Conservation (phyloP, 129 eudicot species). For the Flaveria ramosissima region DNA sequence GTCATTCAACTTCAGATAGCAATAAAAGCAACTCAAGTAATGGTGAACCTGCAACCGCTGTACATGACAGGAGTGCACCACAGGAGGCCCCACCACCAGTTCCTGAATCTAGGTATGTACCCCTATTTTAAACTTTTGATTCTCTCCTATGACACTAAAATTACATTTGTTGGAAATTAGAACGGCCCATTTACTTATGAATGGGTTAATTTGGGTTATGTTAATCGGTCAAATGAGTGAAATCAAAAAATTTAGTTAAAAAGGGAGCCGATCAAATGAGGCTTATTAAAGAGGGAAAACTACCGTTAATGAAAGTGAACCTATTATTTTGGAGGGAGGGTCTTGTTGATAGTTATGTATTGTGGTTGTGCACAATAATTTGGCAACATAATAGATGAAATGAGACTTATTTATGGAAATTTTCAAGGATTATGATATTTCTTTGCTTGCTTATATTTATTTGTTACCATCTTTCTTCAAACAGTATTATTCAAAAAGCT, state of each 20-base stretch:
- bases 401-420: not conserved
- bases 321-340: not conserved
- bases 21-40: slow-evolving; percentile 50
- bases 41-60: slow-evolving; percentile 50
- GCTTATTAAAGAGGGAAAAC: not conserved
- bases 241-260: not conserved
- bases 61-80: slow-evolving; percentile 50
- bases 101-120: slow-evolving; percentile 78
- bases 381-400: not conserved
- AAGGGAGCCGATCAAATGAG: not conserved
- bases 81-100: slow-evolving; percentile 46
- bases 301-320: not conserved
- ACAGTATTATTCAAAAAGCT: slow-evolving; percentile 84
- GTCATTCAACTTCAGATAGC: slow-evolving; percentile 43
- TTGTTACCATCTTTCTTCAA: slow-evolving; percentile 17
- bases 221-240: slow-evolving; percentile 1
- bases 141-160: slow-evolving; percentile 14
- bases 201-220: not conserved
- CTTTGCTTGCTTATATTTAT: slow-evolving; percentile 7
- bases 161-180: not conserved
- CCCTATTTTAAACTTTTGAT: not conserved
- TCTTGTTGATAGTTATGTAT: not conserved
- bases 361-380: slow-evolving; percentile 8
- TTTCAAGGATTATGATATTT: not conserved
- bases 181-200: not conserved